Base-by-base conservation (phyloP, 441 rosid genomes). In the Gossypium schwendimanii region DNA sequence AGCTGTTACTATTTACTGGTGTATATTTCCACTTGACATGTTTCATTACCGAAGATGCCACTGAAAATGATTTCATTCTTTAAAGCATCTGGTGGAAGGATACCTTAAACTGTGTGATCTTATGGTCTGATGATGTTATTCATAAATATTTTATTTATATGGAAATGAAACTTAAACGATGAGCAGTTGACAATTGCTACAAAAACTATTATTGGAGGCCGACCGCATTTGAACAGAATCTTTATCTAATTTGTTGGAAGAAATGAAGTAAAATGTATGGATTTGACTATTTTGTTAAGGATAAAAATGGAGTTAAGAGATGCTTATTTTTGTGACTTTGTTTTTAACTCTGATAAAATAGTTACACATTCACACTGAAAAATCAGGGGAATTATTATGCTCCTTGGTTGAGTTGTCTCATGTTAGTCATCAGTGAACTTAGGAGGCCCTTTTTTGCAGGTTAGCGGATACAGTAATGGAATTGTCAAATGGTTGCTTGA, bases 401-500 rank as follows among this genome's bases (percentile, higher is more conserved):
- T 36, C 20, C 45, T 68, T 50, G 45, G 17, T 52, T 28, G 58
- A 49, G 58, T 67, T 67, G 6, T 28, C 26, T 50, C 47, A 2
- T 50, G 71, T 10, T 8, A 15, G 41, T 24, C 58, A 49, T 65
- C 11, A 44, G 17, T 67, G 66, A 59, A 10, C 58, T 17, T 52
- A 17, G 49, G 59, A 18, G 61, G 18, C 72, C 28, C 3, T 17
- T 62, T 15, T 49, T 39, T 72, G 75, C 77, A 86, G 89, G 76
- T 55, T 77, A 74, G 75, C 73, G 85, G 79, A 68, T 63, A 76
- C 58, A 77, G 61, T 67, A 84, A 80, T 68, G 82, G 77, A 70
- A 68, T 82, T 41, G 80, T 84, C 72, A 87, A 87, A 80, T 87
- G 93, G 93, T 59, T 89, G 60, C 88, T 89, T 41, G 89, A 89